Percentiles rank a stretch among this genome's conserved stretches.
phyloP scores from a whole-genome alignment of 441 rosid species.

The Gossypium trilobum region DNA sequence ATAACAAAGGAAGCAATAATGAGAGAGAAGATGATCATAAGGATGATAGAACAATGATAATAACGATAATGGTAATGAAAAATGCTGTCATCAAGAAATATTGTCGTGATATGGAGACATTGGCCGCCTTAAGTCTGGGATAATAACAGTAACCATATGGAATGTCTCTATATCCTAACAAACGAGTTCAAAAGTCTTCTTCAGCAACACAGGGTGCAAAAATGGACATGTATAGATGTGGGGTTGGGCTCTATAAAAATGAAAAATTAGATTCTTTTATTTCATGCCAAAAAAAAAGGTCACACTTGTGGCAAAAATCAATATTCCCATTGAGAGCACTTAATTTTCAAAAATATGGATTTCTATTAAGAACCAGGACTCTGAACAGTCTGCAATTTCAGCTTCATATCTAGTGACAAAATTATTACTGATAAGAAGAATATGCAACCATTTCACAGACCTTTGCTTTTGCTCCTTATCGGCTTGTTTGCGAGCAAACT shows the following conservation, averaged over 20 bases:
- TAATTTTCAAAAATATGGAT: not conserved
- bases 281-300: not conserved
- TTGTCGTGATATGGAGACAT: not conserved
- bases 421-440: slow-evolving; percentile 13
- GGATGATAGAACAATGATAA: not conserved
- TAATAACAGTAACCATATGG: not conserved
- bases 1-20: not conserved
- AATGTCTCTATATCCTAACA: not conserved
- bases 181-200: not conserved
- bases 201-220: not conserved
- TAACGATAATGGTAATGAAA: not conserved
- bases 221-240: not conserved
- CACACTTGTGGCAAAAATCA: not conserved
- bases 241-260: not conserved
- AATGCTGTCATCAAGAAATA: not conserved
- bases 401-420: slow-evolving; percentile 10
- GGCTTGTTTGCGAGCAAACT: slow-evolving; percentile 74
- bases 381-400: slow-evolving; percentile 2
- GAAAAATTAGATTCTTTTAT: not conserved
- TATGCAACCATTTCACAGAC: slow-evolving; percentile 30
- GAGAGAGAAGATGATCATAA: not conserved
- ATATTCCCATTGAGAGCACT: not conserved
- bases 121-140: not conserved
- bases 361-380: slow-evolving; percentile 11
- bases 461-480: slow-evolving; percentile 79